Evolutionary conservation across 768 basidiomycete genomes (phyloP), one percentile per base, ranked within the genome.

Genomic region (Lentinus brumalis): DNA sequence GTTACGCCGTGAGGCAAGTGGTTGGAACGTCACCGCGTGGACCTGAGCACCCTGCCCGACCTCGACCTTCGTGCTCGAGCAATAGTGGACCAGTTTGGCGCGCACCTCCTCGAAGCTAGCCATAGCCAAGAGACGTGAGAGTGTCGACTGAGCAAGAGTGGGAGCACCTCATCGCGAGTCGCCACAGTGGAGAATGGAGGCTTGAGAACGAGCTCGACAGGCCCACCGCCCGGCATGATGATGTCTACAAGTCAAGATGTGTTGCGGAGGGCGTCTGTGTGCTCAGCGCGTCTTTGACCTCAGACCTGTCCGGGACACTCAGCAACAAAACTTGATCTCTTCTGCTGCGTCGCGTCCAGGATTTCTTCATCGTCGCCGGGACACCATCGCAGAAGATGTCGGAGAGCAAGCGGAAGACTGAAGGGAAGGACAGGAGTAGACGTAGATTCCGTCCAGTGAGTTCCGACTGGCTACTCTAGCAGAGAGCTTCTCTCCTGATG

Each of bases 341-440:
- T 11, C 11, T 35, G 11, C 35, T 35, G 35, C 35, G 6, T 35
- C 35, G 35, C 35, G 35, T 6, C 3, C 35, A 35, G 35, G 35
- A 35, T 35, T 3, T 35, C 11, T 35, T 35, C 11, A 11, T 35
- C 35, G 6, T 35, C 35, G 6, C 11, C 35, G 35, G 1, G 11
- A 35, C 35, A 11, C 21, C 35, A 35, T 35, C 3, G 6, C 11
- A 35, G 21, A 15, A 5, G 40, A 67, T 67, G 64, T 35, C 59
- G 2, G 69, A 65, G n/a, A 53, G 55, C 14, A 71, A 71, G 53
- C 54, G 70, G n/a, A 71, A 69, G 44, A 45, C 51, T 0, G 68
- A 71, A 29, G 64, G 57, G 8, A 63, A 60, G 54, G 70, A 71
- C 50, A 68, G 53, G 55, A 50, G 66, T 2, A 57, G 69, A 47